Evolutionary conservation across 768 basidiomycete genomes (phyloP).

Genomic region (Podaxis mareebaensis): DNA sequence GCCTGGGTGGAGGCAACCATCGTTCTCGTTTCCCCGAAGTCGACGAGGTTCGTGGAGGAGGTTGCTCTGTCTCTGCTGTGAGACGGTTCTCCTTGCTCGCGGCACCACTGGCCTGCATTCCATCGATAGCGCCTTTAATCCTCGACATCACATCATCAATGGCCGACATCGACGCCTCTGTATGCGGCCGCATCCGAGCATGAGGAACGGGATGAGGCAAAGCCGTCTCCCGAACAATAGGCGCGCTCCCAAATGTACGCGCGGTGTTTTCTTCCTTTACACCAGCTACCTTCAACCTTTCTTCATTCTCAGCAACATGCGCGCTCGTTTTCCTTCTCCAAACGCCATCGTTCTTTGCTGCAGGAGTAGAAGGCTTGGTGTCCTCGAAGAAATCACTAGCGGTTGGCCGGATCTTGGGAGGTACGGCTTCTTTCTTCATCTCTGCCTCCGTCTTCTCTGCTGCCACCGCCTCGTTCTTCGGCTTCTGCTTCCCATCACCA

Average conservation of each 20-base stretch:
- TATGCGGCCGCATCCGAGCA: constrained; percentile 33
- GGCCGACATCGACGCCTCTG: constrained; percentile 64
- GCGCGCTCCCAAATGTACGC: neutral
- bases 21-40: constrained; percentile 39
- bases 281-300: neutral
- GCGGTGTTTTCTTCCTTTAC: constrained; percentile 12
- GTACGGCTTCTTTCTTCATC: constrained; percentile 19
- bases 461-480: constrained; percentile 22
- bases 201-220: constrained; percentile 11
- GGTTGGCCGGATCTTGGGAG: constrained; percentile 37
- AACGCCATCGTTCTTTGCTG: constrained; percentile 35
- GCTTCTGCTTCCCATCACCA: constrained; percentile 33
- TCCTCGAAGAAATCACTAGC: constrained; percentile 80
- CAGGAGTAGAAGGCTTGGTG: constrained; percentile 22
- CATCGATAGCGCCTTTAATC: constrained; percentile 77
- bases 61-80: constrained; percentile 24
- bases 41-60: constrained; percentile 23
- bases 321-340: constrained; percentile 43
- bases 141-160: constrained; percentile 83
- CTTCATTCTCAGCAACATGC: neutral
- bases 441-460: constrained; percentile 19
- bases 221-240: constrained; percentile 20
- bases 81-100: constrained; percentile 28
- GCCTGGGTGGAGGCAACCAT: constrained; percentile 55
- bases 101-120: constrained; percentile 49